phyloP scores from a whole-genome alignment of 306 rosid species.

The Cucurbita pepo region DNA sequence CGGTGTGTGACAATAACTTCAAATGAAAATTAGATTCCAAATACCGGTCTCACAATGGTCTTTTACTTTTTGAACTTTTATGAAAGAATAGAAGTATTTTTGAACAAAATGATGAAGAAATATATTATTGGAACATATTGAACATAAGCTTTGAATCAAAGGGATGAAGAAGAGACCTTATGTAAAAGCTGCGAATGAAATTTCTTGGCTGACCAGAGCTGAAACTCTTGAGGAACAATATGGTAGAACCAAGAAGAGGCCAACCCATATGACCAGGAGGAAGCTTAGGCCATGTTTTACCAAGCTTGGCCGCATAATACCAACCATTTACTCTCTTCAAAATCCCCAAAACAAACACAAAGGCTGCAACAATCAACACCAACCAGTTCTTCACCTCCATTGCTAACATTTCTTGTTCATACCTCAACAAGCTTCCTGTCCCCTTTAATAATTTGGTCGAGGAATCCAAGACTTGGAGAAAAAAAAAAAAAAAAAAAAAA shows the following conservation, averaged over 20 bases:
- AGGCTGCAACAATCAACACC: not conserved
- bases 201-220: not conserved
- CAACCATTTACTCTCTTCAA: conserved; percentile 8
- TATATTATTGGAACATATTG: too few species aligned
- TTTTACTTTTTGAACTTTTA: too few species aligned
- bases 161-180: not conserved
- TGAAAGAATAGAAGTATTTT: too few species aligned
- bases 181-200: not conserved
- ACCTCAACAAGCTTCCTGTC: not conserved
- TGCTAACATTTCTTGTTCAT: not conserved
- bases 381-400: not conserved
- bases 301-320: conserved; percentile 1
- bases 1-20: too few species aligned
- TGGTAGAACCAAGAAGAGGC: conserved; percentile 10
- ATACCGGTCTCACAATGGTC: too few species aligned
- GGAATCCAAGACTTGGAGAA: too few species aligned
- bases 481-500: too few species aligned
- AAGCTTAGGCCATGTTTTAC: not conserved
- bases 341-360: conserved; percentile 4
- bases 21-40: too few species aligned
- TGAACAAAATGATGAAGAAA: too few species aligned
- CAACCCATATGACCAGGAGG: conserved; percentile 18
- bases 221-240: not conserved
- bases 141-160: not conserved
- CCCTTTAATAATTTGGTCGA: not conserved